Percentiles rank a stretch among this genome's conserved stretches.
Conservation (phyloP, 2,329 filamentous ascomycete species). For the Zymoseptoria crescenta region DNA sequence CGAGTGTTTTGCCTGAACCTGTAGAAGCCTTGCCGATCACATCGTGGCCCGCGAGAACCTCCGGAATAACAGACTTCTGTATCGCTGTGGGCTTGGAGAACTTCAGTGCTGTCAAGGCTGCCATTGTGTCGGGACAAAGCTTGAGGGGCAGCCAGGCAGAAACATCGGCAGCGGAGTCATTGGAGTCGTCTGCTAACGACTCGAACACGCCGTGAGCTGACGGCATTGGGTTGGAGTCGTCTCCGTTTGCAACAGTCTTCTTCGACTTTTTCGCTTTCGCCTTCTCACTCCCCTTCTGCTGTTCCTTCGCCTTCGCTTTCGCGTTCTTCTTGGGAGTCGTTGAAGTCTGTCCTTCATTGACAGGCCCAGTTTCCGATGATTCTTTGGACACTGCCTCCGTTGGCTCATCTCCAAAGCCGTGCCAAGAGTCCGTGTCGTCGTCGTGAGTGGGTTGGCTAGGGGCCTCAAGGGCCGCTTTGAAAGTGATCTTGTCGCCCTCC, state of each 20-base stretch:
- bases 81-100: constrained; percentile 78
- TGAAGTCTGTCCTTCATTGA: constrained; percentile 15
- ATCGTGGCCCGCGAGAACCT: constrained; percentile 75
- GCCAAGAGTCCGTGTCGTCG: constrained; percentile 44
- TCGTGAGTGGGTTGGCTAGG: constrained; percentile 1
- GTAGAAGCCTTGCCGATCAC: constrained; percentile 94
- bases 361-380: neutral
- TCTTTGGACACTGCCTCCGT: neutral
- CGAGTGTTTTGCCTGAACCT: constrained; percentile 91
- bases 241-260: neutral
- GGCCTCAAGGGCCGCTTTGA: constrained; percentile 16
- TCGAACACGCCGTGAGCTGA: constrained; percentile 45
- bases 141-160: constrained; percentile 70
- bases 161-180: constrained; percentile 56
- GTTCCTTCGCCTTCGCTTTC: constrained; percentile 21
- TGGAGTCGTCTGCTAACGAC: constrained; percentile 37
- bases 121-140: constrained; percentile 63
- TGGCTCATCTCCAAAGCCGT: constrained; percentile 48
- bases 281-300: constrained; percentile 20
- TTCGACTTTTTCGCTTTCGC: constrained; percentile 17
- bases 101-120: constrained; percentile 67
- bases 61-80: constrained; percentile 70
- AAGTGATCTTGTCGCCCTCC: constrained; percentile 38
- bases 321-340: constrained; percentile 15
- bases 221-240: neutral